A percentile compares a stretch with the other conserved stretches of the same genome.
Conservation (phyloP, 108 stramenopile genomes). For the Nitzschia palea region DNA sequence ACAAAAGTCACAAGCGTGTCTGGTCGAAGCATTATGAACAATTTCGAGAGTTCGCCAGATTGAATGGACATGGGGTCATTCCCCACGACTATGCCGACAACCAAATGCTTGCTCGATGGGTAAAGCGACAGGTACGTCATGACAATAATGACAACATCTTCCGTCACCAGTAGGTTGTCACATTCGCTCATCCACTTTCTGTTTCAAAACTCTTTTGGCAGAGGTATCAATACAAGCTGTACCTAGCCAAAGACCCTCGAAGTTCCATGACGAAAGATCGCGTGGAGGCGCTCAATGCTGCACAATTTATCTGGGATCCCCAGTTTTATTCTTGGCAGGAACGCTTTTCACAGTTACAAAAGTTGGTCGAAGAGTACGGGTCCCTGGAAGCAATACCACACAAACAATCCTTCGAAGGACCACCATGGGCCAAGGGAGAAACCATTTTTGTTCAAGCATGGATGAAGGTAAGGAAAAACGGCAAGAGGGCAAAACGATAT, state of each 20-base stretch:
- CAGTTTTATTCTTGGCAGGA: neutral
- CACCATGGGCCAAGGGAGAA: no score
- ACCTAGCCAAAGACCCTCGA: neutral
- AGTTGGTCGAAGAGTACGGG: neutral
- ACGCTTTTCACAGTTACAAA: neutral
- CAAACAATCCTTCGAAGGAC: no score
- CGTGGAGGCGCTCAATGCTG: neutral
- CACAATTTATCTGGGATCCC: neutral
- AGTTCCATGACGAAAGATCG: neutral
- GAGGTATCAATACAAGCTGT: constrained; percentile 4
- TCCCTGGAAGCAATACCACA: neutral
- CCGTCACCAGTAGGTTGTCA: no score
- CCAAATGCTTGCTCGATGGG: constrained; percentile 29
- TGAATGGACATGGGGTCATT: constrained; percentile 34
- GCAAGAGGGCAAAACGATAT: no score
- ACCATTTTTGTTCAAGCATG: no score
- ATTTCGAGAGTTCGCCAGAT: constrained; percentile 11
- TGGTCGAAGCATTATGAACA: constrained; percentile 30
- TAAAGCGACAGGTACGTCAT: constrained; percentile 28
- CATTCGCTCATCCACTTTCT: no score
- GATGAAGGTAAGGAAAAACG: no score
- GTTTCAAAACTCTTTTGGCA: neutral
- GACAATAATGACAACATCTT: no score
- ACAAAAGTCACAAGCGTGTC: constrained; percentile 20
- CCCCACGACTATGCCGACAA: constrained; percentile 19